phyloP scores from a whole-genome alignment of 257 asterid species.

The Capsicum chinense region DNA sequence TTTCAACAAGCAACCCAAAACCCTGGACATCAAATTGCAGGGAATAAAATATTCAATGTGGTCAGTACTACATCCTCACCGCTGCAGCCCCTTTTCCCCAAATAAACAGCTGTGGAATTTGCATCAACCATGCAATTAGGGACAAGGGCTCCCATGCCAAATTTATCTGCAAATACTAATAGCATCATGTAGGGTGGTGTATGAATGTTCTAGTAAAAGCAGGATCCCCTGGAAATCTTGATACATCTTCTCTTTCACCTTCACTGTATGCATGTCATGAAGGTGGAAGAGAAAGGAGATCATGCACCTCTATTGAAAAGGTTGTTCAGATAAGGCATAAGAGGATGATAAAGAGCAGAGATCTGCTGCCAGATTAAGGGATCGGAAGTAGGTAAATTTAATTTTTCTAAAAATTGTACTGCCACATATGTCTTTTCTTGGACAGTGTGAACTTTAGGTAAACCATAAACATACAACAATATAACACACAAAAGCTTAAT shows the following conservation, averaged over 20 bases:
- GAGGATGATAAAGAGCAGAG: constrained; percentile 62
- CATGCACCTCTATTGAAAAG: constrained; percentile 46
- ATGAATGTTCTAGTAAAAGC: constrained; percentile 43
- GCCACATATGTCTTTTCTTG: too few species aligned
- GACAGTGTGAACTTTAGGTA: too few species aligned
- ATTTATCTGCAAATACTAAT: constrained; percentile 42
- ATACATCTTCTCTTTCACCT: constrained; percentile 63
- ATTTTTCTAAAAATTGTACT: background rate
- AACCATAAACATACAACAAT: too few species aligned
- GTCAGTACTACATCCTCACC: constrained; percentile 8
- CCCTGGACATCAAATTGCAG: constrained; percentile 37
- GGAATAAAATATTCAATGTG: constrained; percentile 6
- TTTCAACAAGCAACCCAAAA: constrained; percentile 56
- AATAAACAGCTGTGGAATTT: constrained; percentile 29
- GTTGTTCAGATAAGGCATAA: constrained; percentile 57
- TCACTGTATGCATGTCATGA: constrained; percentile 65
- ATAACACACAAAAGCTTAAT: too few species aligned
- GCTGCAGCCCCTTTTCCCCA: constrained; percentile 27
- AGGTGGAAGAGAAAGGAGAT: constrained; percentile 56
- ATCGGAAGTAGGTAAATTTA: constrained; percentile 73
- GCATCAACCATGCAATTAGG: constrained; percentile 31
- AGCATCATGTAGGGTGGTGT: constrained; percentile 45
- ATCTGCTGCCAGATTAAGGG: constrained; percentile 62
- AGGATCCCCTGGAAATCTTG: constrained; percentile 63
- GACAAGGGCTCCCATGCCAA: constrained; percentile 32